Evolutionary conservation across 257 asterid genomes (phyloP).

Genomic region (Scutellaria barbata): DNA sequence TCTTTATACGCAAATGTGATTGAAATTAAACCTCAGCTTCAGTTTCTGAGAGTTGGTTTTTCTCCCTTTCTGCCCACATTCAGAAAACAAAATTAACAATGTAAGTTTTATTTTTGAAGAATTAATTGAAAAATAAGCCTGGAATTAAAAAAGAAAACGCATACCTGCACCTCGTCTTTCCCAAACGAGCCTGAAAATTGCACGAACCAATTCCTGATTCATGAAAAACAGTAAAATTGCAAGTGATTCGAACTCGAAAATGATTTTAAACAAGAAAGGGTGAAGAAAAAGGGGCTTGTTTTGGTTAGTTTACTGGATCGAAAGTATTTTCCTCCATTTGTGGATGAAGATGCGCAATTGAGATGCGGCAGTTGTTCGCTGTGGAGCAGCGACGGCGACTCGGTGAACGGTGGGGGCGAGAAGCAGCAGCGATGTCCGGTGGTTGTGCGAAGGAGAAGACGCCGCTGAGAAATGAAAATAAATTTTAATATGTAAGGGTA

Average conservation of each 20-base stretch:
- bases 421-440: too few species aligned
- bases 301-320: constrained; percentile 57
- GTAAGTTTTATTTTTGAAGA: not conserved
- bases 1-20: too few species aligned
- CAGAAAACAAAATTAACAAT: not conserved
- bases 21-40: constrained; percentile 54
- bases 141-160: not conserved
- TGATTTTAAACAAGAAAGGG: not conserved
- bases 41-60: constrained; percentile 62
- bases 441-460: too few species aligned
- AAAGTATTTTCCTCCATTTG: constrained; percentile 61
- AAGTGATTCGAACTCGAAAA: constrained; percentile 10
- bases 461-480: too few species aligned
- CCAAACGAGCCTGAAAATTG: constrained; percentile 79
- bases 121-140: not conserved
- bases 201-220: constrained; percentile 78
- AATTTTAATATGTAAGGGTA: too few species aligned
- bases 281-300: not conserved
- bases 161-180: constrained; percentile 77
- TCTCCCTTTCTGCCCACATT: constrained; percentile 67
- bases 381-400: too few species aligned
- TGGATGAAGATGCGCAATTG: constrained; percentile 15
- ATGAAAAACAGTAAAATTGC: constrained; percentile 21
- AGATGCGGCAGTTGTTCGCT: too few species aligned
- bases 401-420: too few species aligned